Percentiles rank a stretch among this genome's conserved stretches.
phyloP scores from a whole-genome alignment of 1,139 yeast species.

The Lodderomyces elongisporus region DNA sequence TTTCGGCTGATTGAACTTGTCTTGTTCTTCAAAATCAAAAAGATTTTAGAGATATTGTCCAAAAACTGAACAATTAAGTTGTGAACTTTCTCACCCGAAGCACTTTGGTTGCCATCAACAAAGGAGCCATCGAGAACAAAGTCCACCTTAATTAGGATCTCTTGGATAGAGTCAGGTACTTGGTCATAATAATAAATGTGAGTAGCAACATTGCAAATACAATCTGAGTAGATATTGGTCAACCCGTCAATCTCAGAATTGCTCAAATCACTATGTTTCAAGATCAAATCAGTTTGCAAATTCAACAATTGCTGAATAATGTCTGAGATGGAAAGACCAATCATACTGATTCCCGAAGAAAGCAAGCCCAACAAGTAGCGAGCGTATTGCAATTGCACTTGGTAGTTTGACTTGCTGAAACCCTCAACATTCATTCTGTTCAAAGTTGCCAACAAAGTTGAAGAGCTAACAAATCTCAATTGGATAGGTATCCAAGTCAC shows the following conservation, averaged over 20 bases:
- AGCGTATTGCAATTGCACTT: slow-evolving; percentile 46
- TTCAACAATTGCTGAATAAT: slow-evolving; percentile 58
- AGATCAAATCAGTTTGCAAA: slow-evolving; percentile 50
- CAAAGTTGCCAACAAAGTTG: slow-evolving; percentile 36
- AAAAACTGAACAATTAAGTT: slow-evolving; percentile 27
- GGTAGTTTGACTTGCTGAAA: slow-evolving; percentile 20
- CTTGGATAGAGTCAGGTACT: slow-evolving; percentile 68
- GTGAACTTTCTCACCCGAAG: slow-evolving; percentile 17
- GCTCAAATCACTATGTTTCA: slow-evolving; percentile 21
- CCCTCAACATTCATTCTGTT: slow-evolving; percentile 18
- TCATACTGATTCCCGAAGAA: slow-evolving; percentile 73
- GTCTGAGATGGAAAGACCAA: slow-evolving; percentile 87
- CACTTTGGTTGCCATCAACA: slow-evolving; percentile 10
- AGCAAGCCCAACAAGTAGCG: slow-evolving; percentile 53
- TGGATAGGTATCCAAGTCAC: slow-evolving; percentile 87
- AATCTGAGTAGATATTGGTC: slow-evolving; percentile 33
- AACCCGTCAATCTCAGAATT: slow-evolving; percentile 22
- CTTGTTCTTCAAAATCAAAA: slow-evolving; percentile 25
- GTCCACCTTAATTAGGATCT: slow-evolving; percentile 41
- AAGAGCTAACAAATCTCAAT: slow-evolving; percentile 65
- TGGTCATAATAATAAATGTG: slow-evolving; percentile 79
- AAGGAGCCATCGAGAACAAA: slow-evolving; percentile 24
- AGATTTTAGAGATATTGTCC: slow-evolving; percentile 30
- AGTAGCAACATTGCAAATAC: slow-evolving; percentile 60
- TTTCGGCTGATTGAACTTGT: slow-evolving; percentile 35